phyloP scores from a whole-genome alignment of 2,329 filamentous ascomycete genomes.

The Niveomyces coronatus region DNA sequence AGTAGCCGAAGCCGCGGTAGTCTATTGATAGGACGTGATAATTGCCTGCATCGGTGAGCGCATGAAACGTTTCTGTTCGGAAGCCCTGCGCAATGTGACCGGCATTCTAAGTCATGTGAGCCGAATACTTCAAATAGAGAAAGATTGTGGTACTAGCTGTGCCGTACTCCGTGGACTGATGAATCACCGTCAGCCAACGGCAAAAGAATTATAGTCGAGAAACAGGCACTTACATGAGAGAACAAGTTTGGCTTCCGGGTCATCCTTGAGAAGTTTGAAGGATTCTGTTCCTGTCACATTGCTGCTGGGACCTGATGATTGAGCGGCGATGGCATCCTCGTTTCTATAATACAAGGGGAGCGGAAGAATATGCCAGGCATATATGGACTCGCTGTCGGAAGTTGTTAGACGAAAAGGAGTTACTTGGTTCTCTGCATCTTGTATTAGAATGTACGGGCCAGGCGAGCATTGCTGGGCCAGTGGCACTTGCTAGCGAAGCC shows the following conservation, averaged over 20 bases:
- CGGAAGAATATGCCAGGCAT: constrained; percentile 86
- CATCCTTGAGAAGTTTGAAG: constrained; percentile 51
- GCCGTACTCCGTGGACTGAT: constrained; percentile 46
- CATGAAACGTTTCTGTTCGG: constrained; percentile 68
- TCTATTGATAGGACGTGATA: constrained; percentile 83
- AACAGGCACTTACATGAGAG: constrained; percentile 45
- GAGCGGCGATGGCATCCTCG: constrained; percentile 48
- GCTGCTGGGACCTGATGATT: constrained; percentile 36
- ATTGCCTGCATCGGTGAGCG: constrained; percentile 59
- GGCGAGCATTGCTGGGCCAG: background rate
- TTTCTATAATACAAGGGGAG: constrained; percentile 65
- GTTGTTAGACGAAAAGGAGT: constrained; percentile 73
- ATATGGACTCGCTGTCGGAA: constrained; percentile 65
- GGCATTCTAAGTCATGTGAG: constrained; percentile 52
- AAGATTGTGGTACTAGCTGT: background rate
- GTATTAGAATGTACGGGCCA: background rate
- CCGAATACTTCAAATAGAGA: background rate
- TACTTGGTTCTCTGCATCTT: constrained; percentile 65
- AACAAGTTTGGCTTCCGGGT: constrained; percentile 53
- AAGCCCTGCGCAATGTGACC: constrained; percentile 73
- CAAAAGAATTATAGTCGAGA: background rate
- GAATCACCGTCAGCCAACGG: constrained; percentile 10
- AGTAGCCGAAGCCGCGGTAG: constrained; percentile 80
- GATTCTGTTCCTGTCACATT: constrained; percentile 47
- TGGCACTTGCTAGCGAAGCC: constrained; percentile 63